These are phyloP conservation scores for Aspergillus panamensis DNA, from an alignment of 495 filamentous ascomycete genomes.

Conservation along the genomic window DNA sequence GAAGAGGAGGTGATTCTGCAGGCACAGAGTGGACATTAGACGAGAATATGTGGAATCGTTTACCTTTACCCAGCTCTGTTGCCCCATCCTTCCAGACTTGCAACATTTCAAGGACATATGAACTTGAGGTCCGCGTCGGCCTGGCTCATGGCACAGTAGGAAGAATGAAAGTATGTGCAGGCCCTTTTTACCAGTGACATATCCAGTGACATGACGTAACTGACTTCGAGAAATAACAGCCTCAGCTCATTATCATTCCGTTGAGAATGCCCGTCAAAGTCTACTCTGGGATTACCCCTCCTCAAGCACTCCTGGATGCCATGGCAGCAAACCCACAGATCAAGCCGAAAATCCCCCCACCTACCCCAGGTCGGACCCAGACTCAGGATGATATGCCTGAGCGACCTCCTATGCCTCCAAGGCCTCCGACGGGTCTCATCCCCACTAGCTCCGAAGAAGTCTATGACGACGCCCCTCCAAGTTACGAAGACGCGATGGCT, in stretches of 20 bases:
- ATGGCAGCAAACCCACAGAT: slow-evolving; percentile 46
- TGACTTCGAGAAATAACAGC: slow-evolving; percentile 31
- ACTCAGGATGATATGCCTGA: slow-evolving; percentile 23
- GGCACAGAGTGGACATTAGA: slow-evolving; percentile 67
- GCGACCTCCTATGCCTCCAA: slow-evolving; percentile 38
- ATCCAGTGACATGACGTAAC: neutral
- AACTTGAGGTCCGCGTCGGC: slow-evolving; percentile 76
- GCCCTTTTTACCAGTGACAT: neutral
- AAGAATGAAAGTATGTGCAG: slow-evolving; percentile 48
- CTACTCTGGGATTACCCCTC: slow-evolving; percentile 88
- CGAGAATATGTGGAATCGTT: slow-evolving; percentile 60
- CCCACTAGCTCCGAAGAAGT: slow-evolving; percentile 33
- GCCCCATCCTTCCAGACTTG: slow-evolving; percentile 85
- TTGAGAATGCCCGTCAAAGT: slow-evolving; percentile 75
- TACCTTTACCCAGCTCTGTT: slow-evolving; percentile 74
- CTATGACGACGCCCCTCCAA: slow-evolving; percentile 66
- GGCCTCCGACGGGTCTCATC: slow-evolving; percentile 24
- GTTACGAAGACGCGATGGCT: slow-evolving; percentile 89
- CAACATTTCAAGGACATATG: slow-evolving; percentile 78
- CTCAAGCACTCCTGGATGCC: slow-evolving; percentile 66
- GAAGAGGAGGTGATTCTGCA: slow-evolving; percentile 52
- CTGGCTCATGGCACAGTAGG: slow-evolving; percentile 55
- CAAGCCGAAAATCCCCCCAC: slow-evolving; percentile 23
- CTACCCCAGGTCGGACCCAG: slow-evolving; percentile 25
- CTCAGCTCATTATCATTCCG: slow-evolving; percentile 69